A percentile compares a stretch with the other conserved stretches of the same genome.
These are phyloP conservation scores for Geotrichum citri-aurantii DNA, from an alignment of 1,139 yeast genomes.

Conservation along the genomic window DNA sequence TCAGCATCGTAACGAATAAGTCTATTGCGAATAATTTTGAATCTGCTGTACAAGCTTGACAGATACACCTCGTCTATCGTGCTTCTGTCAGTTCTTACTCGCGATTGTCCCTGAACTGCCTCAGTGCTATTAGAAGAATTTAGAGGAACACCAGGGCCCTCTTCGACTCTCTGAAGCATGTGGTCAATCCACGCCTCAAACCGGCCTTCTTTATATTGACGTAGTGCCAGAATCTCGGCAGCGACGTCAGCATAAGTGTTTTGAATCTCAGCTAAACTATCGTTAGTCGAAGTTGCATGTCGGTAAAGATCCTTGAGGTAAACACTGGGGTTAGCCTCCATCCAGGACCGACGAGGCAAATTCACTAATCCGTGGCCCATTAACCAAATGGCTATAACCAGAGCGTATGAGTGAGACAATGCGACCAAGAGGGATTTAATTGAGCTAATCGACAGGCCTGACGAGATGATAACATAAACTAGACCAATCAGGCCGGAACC, in stretches of 20 bases:
- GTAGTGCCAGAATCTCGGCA: constrained; percentile 51
- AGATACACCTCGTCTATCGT: constrained; percentile 30
- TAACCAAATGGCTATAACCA: constrained; percentile 71
- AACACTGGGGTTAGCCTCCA: constrained; percentile 41
- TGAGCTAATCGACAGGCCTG: constrained; percentile 51
- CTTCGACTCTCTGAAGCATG: constrained; percentile 29
- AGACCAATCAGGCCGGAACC: constrained; percentile 50
- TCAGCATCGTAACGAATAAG: constrained; percentile 36
- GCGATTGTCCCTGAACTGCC: constrained; percentile 21
- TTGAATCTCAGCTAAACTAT: constrained; percentile 59
- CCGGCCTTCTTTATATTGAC: constrained; percentile 35
- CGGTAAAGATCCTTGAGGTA: constrained; percentile 45
- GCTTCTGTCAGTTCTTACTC: constrained; percentile 27
- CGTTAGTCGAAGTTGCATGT: constrained; percentile 54
- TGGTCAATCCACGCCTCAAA: constrained; percentile 39
- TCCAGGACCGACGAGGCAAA: constrained; percentile 58
- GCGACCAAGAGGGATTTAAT: constrained; percentile 69
- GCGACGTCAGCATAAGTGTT: constrained; percentile 60
- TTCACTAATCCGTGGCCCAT: constrained; percentile 77
- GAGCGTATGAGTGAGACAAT: constrained; percentile 70
- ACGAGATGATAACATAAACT: constrained; percentile 55
- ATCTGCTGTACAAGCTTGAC: constrained; percentile 26
- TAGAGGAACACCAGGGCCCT: constrained; percentile 22
- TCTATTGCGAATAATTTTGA: constrained; percentile 28
- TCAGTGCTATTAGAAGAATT: constrained; percentile 15